phyloP scores from a whole-genome alignment of 2,329 filamentous ascomycete genomes.

The Lasiodiplodia hormozganensis region DNA sequence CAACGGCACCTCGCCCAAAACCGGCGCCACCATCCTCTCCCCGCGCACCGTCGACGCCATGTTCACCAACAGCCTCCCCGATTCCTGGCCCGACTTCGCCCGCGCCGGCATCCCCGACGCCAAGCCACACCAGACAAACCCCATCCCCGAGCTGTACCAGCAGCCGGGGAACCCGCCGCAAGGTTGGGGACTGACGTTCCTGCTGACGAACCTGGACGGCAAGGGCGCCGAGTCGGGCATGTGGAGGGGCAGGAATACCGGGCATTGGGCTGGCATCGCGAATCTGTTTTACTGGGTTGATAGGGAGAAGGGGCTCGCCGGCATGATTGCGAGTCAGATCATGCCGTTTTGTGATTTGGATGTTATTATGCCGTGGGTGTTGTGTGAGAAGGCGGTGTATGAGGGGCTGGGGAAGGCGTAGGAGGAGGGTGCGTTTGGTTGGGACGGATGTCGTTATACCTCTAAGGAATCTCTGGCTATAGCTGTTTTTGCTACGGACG shows the following conservation, averaged over 20 bases:
- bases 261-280: conserved; percentile 65
- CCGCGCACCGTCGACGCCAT: conserved; percentile 67
- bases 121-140: conserved; percentile 59
- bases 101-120: conserved; percentile 53
- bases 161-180: conserved; percentile 60
- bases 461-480: background rate
- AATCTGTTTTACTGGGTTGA: conserved; percentile 71
- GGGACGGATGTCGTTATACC: background rate
- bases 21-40: conserved; percentile 61
- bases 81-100: conserved; percentile 59
- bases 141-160: conserved; percentile 58
- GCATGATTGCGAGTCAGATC: conserved; percentile 42
- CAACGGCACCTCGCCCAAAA: conserved; percentile 66
- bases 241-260: conserved; percentile 49
- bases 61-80: conserved; percentile 68
- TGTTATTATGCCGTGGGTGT: conserved; percentile 43
- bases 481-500: too few species aligned
- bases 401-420: conserved; percentile 37
- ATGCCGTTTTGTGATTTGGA: conserved; percentile 45
- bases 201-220: conserved; percentile 52
- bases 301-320: conserved; percentile 63
- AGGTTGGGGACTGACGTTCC: conserved; percentile 69
- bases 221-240: background rate
- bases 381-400: conserved; percentile 47
- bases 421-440: background rate